Conservation (phyloP, 2,329 filamentous ascomycete genomes). For the Zymoseptoria ardabiliae region DNA sequence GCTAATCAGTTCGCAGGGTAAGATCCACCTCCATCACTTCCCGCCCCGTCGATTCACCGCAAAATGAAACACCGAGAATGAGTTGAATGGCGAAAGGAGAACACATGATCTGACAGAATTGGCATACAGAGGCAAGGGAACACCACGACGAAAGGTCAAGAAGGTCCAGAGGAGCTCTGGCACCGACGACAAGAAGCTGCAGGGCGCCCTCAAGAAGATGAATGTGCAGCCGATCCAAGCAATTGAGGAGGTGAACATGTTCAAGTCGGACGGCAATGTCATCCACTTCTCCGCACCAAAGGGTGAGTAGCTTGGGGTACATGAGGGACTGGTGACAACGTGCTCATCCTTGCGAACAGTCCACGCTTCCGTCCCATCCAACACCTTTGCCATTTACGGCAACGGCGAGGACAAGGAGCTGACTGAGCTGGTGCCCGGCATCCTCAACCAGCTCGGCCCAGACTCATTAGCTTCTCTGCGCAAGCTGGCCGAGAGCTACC, state of each 20-base stretch:
- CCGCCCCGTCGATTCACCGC: neutral
- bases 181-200: constrained; percentile 99
- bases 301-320: constrained; percentile 54
- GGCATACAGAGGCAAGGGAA: constrained; percentile 78
- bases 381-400: constrained; percentile 99
- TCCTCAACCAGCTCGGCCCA: constrained; percentile 98
- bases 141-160: constrained; percentile 96
- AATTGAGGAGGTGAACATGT: constrained; percentile 99
- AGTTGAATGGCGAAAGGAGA: too few species aligned
- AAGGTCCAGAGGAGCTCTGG: constrained; percentile 87
- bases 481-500: constrained; percentile 98
- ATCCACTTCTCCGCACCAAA: constrained; percentile 98
- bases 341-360: constrained; percentile 47
- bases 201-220: constrained; percentile 95
- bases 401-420: constrained; percentile 99
- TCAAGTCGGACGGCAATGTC: constrained; percentile 99
- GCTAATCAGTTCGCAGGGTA: constrained; percentile 29
- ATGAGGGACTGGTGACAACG: neutral
- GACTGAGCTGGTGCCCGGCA: constrained; percentile 96
- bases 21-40: constrained; percentile 11
- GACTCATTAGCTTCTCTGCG: constrained; percentile 95
- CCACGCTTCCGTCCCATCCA: constrained; percentile 91
- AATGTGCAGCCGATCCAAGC: constrained; percentile 99
- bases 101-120: constrained; percentile 18
- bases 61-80: too few species aligned